Percentiles rank a stretch among this genome's conserved stretches.
phyloP scores from a whole-genome alignment of 345 rosid species.

The Noccaea caerulescens region DNA sequence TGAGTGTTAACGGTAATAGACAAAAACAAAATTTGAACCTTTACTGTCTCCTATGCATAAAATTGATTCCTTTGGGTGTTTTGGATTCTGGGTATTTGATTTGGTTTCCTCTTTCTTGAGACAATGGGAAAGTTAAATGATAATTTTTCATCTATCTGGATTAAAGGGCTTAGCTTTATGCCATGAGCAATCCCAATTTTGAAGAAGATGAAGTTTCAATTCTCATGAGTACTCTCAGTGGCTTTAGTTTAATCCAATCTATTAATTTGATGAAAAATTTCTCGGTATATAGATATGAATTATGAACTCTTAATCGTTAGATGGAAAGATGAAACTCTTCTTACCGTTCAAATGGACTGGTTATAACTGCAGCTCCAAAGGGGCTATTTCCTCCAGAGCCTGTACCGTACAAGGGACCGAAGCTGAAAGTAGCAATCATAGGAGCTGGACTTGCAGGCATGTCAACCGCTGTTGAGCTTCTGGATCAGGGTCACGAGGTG shows the following conservation, averaged over 20 bases:
- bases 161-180: conserved; percentile 14
- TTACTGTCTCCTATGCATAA: no score
- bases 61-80: conserved; percentile 34
- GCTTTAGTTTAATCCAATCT: not conserved
- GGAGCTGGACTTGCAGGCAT: conserved; percentile 99
- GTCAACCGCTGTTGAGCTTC: conserved; percentile 95
- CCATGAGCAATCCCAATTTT: not conserved
- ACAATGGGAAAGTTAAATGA: not conserved
- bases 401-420: conserved; percentile 85
- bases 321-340: not conserved
- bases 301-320: not conserved
- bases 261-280: not conserved
- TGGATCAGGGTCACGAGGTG: conserved; percentile 99
- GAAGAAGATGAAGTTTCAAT: not conserved
- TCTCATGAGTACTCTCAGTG: not conserved
- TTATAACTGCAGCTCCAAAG: conserved; percentile 77
- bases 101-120: conserved; percentile 5
- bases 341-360: conserved; percentile 9
- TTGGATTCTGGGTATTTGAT: conserved; percentile 41
- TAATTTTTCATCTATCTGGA: not conserved
- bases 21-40: not conserved
- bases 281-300: not conserved
- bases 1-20: conserved; percentile 82
- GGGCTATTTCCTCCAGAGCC: conserved; percentile 98
- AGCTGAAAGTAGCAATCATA: conserved; percentile 94